A percentile compares a stretch with the other conserved stretches of the same genome.
Evolutionary conservation across 257 asterid species (phyloP).

Genomic region (Penstemon newberryi): DNA sequence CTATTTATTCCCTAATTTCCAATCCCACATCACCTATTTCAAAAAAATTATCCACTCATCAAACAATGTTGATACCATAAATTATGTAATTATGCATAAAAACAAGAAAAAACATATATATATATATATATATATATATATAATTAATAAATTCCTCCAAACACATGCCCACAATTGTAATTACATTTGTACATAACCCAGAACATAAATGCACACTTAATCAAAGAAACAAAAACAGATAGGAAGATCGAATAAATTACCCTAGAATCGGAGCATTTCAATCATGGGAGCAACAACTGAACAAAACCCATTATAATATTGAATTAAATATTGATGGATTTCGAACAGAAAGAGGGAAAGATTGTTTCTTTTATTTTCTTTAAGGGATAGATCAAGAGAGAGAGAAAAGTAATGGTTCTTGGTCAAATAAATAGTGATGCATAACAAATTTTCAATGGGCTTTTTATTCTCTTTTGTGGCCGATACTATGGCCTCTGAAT

Average conservation of each 20-base stretch:
- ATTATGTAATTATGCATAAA: slow-evolving; percentile 39
- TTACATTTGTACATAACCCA: slow-evolving; percentile 16
- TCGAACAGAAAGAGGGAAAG: background rate
- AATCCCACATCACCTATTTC: slow-evolving; percentile 41
- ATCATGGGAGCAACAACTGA: slow-evolving; percentile 25
- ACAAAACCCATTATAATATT: slow-evolving; percentile 31
- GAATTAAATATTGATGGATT: slow-evolving; percentile 21
- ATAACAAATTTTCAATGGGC: slow-evolving; percentile 34
- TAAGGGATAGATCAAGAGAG: slow-evolving; percentile 36
- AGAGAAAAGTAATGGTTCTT: slow-evolving; percentile 12
- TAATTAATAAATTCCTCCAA: background rate
- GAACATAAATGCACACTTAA: slow-evolving; percentile 13
- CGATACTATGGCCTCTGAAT: slow-evolving; percentile 23
- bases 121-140: background rate
- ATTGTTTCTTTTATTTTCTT: slow-evolving; percentile 23
- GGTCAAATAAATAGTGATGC: slow-evolving; percentile 17
- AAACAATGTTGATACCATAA: slow-evolving; percentile 41
- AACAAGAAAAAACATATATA: background rate
- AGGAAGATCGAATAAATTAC: slow-evolving; percentile 20
- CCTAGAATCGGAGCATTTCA: slow-evolving; percentile 23
- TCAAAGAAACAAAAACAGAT: background rate
- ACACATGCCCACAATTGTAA: slow-evolving; percentile 23
- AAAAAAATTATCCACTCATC: slow-evolving; percentile 32
- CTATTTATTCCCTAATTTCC: background rate
- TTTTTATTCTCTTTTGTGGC: background rate